These are phyloP conservation scores for Hanseniaspora singularis DNA, from an alignment of 805 yeast genomes.

Conservation along the genomic window DNA sequence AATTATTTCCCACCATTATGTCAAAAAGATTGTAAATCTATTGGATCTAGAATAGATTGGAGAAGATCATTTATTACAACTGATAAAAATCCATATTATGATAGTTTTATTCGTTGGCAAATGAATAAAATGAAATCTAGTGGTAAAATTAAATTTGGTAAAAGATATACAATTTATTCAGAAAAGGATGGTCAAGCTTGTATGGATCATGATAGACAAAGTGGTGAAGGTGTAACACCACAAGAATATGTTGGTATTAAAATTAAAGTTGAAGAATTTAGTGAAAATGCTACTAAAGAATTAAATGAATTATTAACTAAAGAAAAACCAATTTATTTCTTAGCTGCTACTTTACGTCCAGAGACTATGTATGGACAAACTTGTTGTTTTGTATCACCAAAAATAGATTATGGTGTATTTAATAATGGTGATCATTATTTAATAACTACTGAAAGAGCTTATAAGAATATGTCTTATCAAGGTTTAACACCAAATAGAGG, in stretches of 20 bases:
- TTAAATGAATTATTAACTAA: slow-evolving; percentile 29
- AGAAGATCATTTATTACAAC: slow-evolving; percentile 93
- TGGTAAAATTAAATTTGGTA: slow-evolving; percentile 94
- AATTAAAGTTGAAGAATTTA: slow-evolving; percentile 53
- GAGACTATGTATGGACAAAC: slow-evolving; percentile 99
- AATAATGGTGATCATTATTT: slow-evolving; percentile 67
- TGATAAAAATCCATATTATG: slow-evolving; percentile 88
- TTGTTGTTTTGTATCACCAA: slow-evolving; percentile 94
- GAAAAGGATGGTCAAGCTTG: slow-evolving; percentile 98
- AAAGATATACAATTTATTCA: slow-evolving; percentile 92
- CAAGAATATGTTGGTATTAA: slow-evolving; percentile 94
- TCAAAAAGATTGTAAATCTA: slow-evolving; percentile 59
- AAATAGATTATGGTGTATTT: slow-evolving; percentile 81
- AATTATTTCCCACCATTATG: slow-evolving; percentile 83
- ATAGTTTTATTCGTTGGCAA: slow-evolving; percentile 92
- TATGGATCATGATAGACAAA: slow-evolving; percentile 96
- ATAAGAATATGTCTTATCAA: slow-evolving; percentile 94
- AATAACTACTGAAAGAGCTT: slow-evolving; percentile 88
- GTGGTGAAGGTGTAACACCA: slow-evolving; percentile 94
- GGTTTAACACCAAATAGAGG: slow-evolving; percentile 86
- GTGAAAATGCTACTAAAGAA: slow-evolving; percentile 29
- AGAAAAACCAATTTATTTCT: slow-evolving; percentile 60
- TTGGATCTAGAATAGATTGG: slow-evolving; percentile 97
- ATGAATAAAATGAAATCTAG: slow-evolving; percentile 72
- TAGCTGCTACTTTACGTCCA: slow-evolving; percentile 96